Base-by-base conservation (phyloP, 306 rosid species). In the Quercus alba region DNA sequence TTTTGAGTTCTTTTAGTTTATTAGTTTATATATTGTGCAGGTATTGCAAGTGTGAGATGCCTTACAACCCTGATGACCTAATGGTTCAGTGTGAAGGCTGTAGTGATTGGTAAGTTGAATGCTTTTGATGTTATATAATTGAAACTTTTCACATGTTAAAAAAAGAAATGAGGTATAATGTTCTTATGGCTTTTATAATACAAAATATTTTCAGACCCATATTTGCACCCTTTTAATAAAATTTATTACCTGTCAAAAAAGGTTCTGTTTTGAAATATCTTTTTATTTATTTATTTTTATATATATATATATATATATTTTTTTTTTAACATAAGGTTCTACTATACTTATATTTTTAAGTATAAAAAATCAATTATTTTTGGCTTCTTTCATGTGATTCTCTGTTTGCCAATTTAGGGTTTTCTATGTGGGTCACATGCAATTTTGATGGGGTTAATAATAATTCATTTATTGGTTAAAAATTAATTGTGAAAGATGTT, bases 11-110 rank as follows among this genome's bases (percentile, higher is more conserved):
- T 77, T 70, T 35, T 81, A 58, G 75, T 81, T 75, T 26, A 8
- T 77, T 78, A 66, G 21, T 77, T 73, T 8, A 74, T 82, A 75
- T 80, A 51, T 49, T 69, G 51, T 87, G 81, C 93, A 96, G 99
- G 87, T 96, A 93, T 86, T 96, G 99, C 89, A 96, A 96, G 85
- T 96, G 99, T 79, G 99, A 96, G 91, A 96, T 96, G 99, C 99
- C 99, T 56, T 96, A 96, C 82, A 96, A 96, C 58, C 99, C 99
- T 10, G 99, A 96, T 71, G 98, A 96, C 78, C 86, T 96, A 71
- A 96, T 96, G 99, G 94, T 96, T 78, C 99, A 96, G 78, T 96
- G 99, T 49, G 99, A 96, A 77, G 92, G 89, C 70, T 96, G 99
- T 87, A 89, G 78, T 81, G 99, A 96, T 75, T 96, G 99, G 99